Conservation (phyloP, 192 early-diverging fungal genomes). For the Chytriomyces confervae region DNA sequence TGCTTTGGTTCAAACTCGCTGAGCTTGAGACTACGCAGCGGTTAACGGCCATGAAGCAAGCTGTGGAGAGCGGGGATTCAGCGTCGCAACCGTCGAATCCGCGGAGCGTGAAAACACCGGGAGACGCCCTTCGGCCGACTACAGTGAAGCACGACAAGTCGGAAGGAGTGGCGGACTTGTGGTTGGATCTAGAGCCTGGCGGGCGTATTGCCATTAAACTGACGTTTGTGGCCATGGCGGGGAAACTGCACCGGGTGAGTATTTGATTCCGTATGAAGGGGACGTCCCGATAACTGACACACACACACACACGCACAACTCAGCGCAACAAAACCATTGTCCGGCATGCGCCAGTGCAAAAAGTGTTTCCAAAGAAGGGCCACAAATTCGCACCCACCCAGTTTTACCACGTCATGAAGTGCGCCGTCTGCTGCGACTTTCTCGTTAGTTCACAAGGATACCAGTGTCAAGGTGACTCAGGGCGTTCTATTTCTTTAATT, state of each 20-base stretch:
- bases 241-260: slow-evolving; percentile 25
- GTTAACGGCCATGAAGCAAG: slow-evolving; percentile 11
- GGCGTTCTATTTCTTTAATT: too few species aligned
- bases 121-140: neutral
- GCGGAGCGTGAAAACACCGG: neutral
- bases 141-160: neutral
- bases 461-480: slow-evolving; percentile 82
- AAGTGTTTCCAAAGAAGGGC: slow-evolving; percentile 86
- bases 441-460: slow-evolving; percentile 86
- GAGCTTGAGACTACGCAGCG: slow-evolving; percentile 87
- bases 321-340: slow-evolving; percentile 42
- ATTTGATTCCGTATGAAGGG: neutral
- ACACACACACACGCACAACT: neutral
- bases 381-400: slow-evolving; percentile 91
- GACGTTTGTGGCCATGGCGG: slow-evolving; percentile 62
- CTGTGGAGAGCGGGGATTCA: neutral
- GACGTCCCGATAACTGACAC: too few species aligned
- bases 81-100: neutral
- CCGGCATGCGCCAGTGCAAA: slow-evolving; percentile 76
- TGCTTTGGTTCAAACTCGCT: slow-evolving; percentile 92
- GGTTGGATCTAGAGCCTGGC: slow-evolving; percentile 92
- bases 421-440: slow-evolving; percentile 94
- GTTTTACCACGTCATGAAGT: slow-evolving; percentile 98
- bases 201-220: slow-evolving; percentile 85
- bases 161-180: slow-evolving; percentile 54